These are phyloP conservation scores for Salix viminalis DNA, from an alignment of 345 rosid species.

Conservation along the genomic window DNA sequence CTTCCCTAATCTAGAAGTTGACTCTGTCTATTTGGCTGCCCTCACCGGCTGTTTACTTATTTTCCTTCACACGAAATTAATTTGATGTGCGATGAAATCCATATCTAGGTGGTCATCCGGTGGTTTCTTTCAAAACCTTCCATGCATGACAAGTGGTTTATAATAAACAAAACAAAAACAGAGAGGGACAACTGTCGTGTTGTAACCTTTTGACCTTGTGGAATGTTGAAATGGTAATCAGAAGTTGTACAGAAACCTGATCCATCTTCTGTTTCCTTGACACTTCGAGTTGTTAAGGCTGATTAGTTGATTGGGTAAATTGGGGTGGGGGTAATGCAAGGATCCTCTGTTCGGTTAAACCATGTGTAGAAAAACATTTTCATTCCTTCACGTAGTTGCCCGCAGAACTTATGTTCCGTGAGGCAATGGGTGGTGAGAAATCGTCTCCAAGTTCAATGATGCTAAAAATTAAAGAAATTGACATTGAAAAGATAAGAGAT, in stretches of 20 bases:
- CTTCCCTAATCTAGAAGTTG: slow-evolving; percentile 25
- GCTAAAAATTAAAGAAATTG: neutral
- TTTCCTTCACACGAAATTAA: neutral
- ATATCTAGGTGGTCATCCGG: neutral
- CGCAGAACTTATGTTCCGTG: neutral
- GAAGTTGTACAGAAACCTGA: neutral
- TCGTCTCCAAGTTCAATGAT: neutral
- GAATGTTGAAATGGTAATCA: neutral
- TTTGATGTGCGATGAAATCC: neutral
- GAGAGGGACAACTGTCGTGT: neutral
- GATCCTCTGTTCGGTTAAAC: neutral
- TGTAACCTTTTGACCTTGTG: neutral
- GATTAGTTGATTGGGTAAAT: neutral
- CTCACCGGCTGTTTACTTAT: neutral
- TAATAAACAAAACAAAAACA: neutral
- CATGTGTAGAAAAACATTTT: neutral
- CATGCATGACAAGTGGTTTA: neutral
- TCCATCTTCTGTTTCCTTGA: neutral
- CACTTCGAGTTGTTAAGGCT: neutral
- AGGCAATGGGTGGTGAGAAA: neutral
- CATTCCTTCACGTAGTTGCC: neutral
- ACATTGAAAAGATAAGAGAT: neutral
- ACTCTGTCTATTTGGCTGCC: neutral
- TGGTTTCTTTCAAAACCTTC: neutral
- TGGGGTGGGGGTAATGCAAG: neutral